Percentiles rank a stretch among this genome's conserved stretches.
Evolutionary conservation across 2,329 filamentous ascomycete genomes (phyloP).

Genomic region (Thelonectria olida): DNA sequence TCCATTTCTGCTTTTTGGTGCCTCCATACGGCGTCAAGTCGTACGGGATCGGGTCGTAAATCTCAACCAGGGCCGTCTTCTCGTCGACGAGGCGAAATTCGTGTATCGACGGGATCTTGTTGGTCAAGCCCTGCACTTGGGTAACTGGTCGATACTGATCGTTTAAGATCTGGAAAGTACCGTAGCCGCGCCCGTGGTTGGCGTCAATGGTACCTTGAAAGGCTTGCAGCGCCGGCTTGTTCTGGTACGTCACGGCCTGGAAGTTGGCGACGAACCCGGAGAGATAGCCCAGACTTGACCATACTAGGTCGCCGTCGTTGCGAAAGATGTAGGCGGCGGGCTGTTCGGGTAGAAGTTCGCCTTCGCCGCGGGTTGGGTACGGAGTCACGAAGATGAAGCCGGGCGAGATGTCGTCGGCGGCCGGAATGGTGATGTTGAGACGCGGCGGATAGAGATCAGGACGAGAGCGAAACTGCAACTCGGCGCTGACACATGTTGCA

Average conservation of each 20-base stretch:
- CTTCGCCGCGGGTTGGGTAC: conserved; percentile 43
- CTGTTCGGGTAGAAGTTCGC: conserved; percentile 56
- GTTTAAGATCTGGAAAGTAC: conserved; percentile 60
- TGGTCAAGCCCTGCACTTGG: conserved; percentile 58
- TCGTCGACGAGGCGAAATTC: conserved; percentile 64
- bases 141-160: conserved; percentile 62
- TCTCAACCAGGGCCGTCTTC: conserved; percentile 60
- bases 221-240: conserved; percentile 59
- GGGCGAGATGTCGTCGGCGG: conserved; percentile 47
- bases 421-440: conserved; percentile 52
- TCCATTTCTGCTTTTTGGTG: conserved; percentile 59
- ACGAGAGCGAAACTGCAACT: conserved; percentile 35
- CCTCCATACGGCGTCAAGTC: conserved; percentile 56
- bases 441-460: conserved; percentile 27
- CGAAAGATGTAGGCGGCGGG: conserved; percentile 64
- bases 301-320: conserved; percentile 63
- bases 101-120: conserved; percentile 60
- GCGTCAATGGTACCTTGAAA: conserved; percentile 63
- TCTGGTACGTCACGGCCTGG: conserved; percentile 57
- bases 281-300: conserved; percentile 63
- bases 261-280: conserved; percentile 63
- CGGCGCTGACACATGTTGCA: conserved; percentile 17
- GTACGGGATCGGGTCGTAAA: conserved; percentile 58
- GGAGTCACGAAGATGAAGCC: conserved; percentile 55
- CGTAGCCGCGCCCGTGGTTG: conserved; percentile 60